Percentiles rank a stretch among this genome's conserved stretches.
Conservation (phyloP, 1,284 basidiomycete species). For the Testicularia cyperi region DNA sequence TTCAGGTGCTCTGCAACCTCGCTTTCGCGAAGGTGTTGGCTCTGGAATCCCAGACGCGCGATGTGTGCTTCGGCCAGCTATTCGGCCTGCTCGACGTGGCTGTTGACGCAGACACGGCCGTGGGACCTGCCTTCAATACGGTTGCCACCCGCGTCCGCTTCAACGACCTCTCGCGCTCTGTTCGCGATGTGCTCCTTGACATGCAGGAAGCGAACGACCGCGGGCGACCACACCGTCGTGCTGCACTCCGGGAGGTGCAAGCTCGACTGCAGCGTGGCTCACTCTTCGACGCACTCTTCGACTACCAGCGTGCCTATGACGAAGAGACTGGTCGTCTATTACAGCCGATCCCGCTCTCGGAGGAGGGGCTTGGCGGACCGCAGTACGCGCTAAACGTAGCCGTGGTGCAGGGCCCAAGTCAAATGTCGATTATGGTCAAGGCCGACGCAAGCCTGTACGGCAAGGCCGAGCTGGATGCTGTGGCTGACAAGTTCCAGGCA, state of each 20-base stretch:
- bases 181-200: slow-evolving; percentile 6
- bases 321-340: slow-evolving; percentile 2
- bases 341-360: slow-evolving; percentile 2
- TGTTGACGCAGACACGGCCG: slow-evolving; percentile 36
- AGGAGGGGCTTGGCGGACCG: slow-evolving; percentile 7
- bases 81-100: slow-evolving; percentile 43
- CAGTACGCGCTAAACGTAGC: slow-evolving; percentile 54
- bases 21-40: slow-evolving; percentile 48
- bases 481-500: slow-evolving; percentile 20
- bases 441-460: slow-evolving; percentile 24
- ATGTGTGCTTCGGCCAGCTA: slow-evolving; percentile 55
- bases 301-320: slow-evolving; percentile 39
- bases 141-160: slow-evolving; percentile 42
- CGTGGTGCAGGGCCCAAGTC: slow-evolving; percentile 26
- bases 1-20: slow-evolving; percentile 46
- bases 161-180: slow-evolving; percentile 4
- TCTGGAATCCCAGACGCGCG: slow-evolving; percentile 16
- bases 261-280: slow-evolving; percentile 12
- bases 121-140: slow-evolving; percentile 56
- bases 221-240: slow-evolving; percentile 41
- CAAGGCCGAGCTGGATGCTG: slow-evolving; percentile 3
- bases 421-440: slow-evolving; percentile 33
- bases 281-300: slow-evolving; percentile 52
- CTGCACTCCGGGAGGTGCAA: slow-evolving; percentile 45
- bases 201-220: slow-evolving; percentile 41